A percentile compares a stretch with the other conserved stretches of the same genome.
phyloP scores from a whole-genome alignment of 2,329 filamentous ascomycete species.

The Magnaporthales sp. region DNA sequence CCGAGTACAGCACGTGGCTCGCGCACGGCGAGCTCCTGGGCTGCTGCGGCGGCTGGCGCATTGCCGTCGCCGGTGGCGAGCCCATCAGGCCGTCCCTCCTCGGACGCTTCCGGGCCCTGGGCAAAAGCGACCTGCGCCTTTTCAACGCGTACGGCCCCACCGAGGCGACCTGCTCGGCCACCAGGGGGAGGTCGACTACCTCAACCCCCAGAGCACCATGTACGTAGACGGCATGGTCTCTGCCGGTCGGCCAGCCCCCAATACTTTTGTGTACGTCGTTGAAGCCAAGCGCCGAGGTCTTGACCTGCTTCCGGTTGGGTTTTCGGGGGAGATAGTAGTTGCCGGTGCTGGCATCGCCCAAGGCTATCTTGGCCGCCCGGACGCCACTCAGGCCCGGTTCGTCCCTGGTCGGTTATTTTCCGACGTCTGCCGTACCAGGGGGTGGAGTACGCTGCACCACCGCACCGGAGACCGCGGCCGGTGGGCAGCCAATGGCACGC shows the following conservation, averaged over 20 bases:
- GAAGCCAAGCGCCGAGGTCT: conserved; percentile 18
- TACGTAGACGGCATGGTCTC: background rate
- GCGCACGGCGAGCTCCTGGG: background rate
- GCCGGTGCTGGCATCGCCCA: conserved; percentile 28
- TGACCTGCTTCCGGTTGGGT: conserved; percentile 22
- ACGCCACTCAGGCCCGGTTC: background rate
- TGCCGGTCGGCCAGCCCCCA: conserved; percentile 10
- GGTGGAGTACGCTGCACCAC: background rate
- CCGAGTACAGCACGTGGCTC: background rate
- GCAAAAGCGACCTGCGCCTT: conserved; percentile 4
- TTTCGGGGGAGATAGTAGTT: conserved; percentile 29
- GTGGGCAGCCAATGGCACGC: conserved; percentile 14
- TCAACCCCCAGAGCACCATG: background rate
- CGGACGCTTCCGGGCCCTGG: background rate
- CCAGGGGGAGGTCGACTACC: conserved; percentile 1
- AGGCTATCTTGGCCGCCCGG: conserved; percentile 26
- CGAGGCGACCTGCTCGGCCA: conserved; percentile 13
- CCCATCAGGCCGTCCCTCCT: background rate
- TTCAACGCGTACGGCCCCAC: conserved; percentile 23
- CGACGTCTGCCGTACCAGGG: background rate
- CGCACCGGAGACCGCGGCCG: background rate
- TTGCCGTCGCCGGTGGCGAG: background rate
- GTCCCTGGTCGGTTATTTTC: background rate
- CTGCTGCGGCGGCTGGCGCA: background rate
- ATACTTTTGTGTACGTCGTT: conserved; percentile 31